Percentiles rank a stretch among this genome's conserved stretches.
phyloP scores from a whole-genome alignment of 2,329 filamentous ascomycete species.

The Teratosphaeria nubilosa region DNA sequence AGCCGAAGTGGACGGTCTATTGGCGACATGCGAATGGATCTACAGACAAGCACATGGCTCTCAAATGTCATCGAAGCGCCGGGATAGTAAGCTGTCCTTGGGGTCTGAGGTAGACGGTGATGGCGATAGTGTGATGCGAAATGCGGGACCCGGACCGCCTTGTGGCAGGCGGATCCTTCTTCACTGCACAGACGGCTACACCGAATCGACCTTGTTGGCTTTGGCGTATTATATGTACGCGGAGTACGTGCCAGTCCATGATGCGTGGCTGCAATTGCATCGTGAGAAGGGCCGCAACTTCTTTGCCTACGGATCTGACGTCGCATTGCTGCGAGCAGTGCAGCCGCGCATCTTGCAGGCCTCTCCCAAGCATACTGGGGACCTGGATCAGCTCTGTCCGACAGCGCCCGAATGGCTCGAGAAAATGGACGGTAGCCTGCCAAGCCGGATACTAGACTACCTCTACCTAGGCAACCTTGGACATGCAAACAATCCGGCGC shows the following conservation, averaged over 20 bases:
- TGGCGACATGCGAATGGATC: constrained; percentile 85
- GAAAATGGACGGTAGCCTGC: constrained; percentile 79
- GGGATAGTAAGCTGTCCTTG: constrained; percentile 35
- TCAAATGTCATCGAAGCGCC: constrained; percentile 16
- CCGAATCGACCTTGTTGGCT: constrained; percentile 79
- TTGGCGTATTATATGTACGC: constrained; percentile 92
- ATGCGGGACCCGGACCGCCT: constrained; percentile 11
- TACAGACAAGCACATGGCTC: constrained; percentile 60
- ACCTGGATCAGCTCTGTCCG: constrained; percentile 42
- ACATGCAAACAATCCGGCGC: constrained; percentile 86
- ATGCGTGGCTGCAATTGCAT: constrained; percentile 82
- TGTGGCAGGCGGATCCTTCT: constrained; percentile 65
- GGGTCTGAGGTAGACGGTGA: constrained; percentile 36
- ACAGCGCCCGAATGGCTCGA: constrained; percentile 70
- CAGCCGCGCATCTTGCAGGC: constrained; percentile 64
- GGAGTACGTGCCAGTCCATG: constrained; percentile 66
- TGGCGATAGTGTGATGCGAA: constrained; percentile 46
- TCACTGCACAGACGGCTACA: constrained; percentile 93
- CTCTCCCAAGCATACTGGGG: constrained; percentile 46
- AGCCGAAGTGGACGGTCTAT: constrained; percentile 68
- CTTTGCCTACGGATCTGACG: constrained; percentile 89
- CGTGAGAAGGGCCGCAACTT: constrained; percentile 76
- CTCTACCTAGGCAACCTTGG: constrained; percentile 92
- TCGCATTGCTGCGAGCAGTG: constrained; percentile 67
- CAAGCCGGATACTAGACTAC: constrained; percentile 79